Evolutionary conservation across 768 basidiomycete species (phyloP).

Genomic region (Suillus ampliporus): DNA sequence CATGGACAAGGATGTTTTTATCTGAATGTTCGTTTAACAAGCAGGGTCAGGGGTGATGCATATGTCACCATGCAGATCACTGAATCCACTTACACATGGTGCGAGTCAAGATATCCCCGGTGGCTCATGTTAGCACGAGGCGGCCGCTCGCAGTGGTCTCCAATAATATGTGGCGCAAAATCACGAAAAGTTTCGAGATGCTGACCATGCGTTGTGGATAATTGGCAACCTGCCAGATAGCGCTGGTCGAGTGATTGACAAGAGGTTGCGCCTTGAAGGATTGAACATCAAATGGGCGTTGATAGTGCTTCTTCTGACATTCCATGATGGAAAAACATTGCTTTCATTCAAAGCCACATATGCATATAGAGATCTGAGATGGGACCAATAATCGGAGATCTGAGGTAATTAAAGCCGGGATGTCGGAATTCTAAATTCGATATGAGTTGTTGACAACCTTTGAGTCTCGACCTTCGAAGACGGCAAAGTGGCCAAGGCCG

Average conservation of each 20-base stretch:
- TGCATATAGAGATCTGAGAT: neutral
- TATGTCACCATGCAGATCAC: conserved; percentile 2
- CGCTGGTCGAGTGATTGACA: neutral
- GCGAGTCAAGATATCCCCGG: conserved; percentile 5
- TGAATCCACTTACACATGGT: too few relatives aligned
- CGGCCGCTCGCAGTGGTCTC: neutral
- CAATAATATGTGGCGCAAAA: neutral
- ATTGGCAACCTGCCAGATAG: neutral
- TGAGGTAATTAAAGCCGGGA: conserved; percentile 1
- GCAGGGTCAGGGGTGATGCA: neutral
- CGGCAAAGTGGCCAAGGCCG: conserved; percentile 2
- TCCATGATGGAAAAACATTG: conserved; percentile 8
- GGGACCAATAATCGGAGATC: conserved; percentile 4
- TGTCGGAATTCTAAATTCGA: conserved; percentile 6
- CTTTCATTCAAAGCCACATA: neutral
- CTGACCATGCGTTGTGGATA: neutral
- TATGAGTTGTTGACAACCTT: neutral
- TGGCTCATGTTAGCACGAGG: conserved; percentile 2
- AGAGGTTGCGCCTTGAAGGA: neutral
- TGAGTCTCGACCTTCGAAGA: neutral
- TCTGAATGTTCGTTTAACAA: conserved; percentile 13
- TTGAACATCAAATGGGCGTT: neutral
- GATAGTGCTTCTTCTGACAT: neutral
- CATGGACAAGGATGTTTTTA: conserved; percentile 1
- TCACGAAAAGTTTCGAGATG: neutral